Conservation (phyloP, 202 grass and related monocot species). For the Panicum virgatum region DNA sequence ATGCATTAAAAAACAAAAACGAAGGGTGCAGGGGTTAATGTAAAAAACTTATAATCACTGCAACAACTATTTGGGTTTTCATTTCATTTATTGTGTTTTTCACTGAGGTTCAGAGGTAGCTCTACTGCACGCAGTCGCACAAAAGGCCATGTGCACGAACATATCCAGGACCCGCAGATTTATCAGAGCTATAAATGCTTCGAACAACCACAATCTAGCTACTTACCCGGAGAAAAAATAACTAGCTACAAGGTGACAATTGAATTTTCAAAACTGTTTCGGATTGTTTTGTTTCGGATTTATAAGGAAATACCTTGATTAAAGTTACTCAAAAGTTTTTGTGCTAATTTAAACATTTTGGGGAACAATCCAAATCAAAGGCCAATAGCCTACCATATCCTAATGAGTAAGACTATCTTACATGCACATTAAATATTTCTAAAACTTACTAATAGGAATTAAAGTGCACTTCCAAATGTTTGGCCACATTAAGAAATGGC, state of each 20-base stretch:
- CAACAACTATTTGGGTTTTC: background rate
- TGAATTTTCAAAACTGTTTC: background rate
- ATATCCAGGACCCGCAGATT: background rate
- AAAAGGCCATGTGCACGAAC: background rate
- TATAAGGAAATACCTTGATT: background rate
- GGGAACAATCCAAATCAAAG: background rate
- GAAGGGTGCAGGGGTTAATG: background rate
- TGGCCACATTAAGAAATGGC: background rate
- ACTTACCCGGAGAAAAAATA: background rate
- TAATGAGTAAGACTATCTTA: background rate
- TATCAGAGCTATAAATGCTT: background rate
- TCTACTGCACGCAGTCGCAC: background rate
- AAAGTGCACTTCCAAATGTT: background rate
- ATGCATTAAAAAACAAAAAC: constrained; percentile 15
- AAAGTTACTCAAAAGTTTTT: background rate
- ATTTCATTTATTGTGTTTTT: constrained; percentile 1
- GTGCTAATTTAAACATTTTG: background rate
- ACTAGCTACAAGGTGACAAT: background rate
- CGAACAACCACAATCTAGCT: background rate
- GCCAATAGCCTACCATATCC: background rate
- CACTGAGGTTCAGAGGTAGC: background rate
- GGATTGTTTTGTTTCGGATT: constrained; percentile 1
- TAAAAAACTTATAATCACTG: background rate
- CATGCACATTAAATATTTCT: background rate
- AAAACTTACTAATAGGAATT: background rate